Evolutionary conservation across 2,329 filamentous ascomycete species (phyloP), one percentile per base, ranked within the genome.

Genomic region (Ceratocystis eucalypticola): DNA sequence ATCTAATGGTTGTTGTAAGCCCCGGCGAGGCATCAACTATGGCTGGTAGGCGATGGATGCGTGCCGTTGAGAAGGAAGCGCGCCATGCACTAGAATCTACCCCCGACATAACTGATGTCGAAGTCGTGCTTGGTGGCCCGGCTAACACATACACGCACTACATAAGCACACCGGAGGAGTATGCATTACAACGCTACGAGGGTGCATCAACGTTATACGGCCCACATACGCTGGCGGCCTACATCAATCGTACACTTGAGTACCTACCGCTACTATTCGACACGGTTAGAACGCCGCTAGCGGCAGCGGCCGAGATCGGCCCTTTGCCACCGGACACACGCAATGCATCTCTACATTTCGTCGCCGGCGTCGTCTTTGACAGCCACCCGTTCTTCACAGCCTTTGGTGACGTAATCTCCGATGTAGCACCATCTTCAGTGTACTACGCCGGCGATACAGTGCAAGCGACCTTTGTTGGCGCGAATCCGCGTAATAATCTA

Each of bases 121-220:
- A 65, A 5, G 68, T 69, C 7, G 65, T 69, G 25, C 67, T 69
- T 17, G 68, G 67, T 10, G 68, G 68, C 79, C 96, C 0, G 91
- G 92, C 30, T 89, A 96, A 74, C 95, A 94, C 74, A 17, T 69
- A 69, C 62, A 46, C 65, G 12, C 88, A 91, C 73, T 91, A 90
- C 74, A 88, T 89, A 69, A 76, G 86, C 3, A 91, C 88, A 0
- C 80, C 83, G 69, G 86, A 92, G 73, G 88, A 92, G 74, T 76
- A 76, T 62, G 69, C 65, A 12, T 79, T 94, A 59, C 93, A 96
- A 76, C 87, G 93, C 8, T 96, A 96, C 76, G 93, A 97, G 77
- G 93, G 92, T n/a, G 93, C 90, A 0, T 93, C 88, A 5, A 97
- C 93, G 0, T 83, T 97, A 1, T 94, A 89, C 74, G 93, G 93